phyloP scores from a whole-genome alignment of 345 rosid genomes.

The Salix udensis region DNA sequence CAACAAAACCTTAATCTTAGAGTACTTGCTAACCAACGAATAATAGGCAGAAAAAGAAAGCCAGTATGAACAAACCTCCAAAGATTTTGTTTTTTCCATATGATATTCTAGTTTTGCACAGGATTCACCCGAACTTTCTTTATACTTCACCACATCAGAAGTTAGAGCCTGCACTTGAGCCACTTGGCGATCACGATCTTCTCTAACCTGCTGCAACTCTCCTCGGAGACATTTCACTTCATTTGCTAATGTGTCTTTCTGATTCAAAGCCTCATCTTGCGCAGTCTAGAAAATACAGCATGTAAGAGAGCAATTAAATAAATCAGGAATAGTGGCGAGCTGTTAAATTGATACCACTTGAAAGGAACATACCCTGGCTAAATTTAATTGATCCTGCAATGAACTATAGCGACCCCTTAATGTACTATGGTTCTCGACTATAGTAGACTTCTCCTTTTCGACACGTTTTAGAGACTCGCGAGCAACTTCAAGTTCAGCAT shows the following conservation, averaged over 20 bases:
- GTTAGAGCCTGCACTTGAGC: conserved; percentile 52
- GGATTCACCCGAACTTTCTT: conserved; percentile 76
- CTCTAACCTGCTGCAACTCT: conserved; percentile 80
- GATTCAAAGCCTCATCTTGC: conserved; percentile 66
- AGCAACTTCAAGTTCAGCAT: conserved; percentile 51
- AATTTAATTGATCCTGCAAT: conserved; percentile 70
- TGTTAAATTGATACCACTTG: not conserved
- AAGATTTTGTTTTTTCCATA: conserved; percentile 51
- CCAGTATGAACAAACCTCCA: conserved; percentile 58
- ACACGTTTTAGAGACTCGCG: conserved; percentile 59
- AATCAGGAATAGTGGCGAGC: not conserved
- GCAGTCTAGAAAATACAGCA: conserved; percentile 39
- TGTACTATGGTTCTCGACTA: conserved; percentile 75
- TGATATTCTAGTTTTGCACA: conserved; percentile 56
- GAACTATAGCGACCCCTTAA: conserved; percentile 79
- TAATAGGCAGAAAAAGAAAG: not conserved
- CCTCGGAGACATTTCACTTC: conserved; percentile 70
- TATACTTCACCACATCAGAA: conserved; percentile 49
- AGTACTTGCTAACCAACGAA: not conserved
- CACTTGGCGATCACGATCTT: conserved; percentile 77
- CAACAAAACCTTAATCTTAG: conserved; percentile 10
- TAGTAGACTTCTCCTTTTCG: conserved; percentile 72
- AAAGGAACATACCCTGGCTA: conserved; percentile 53
- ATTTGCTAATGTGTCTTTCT: conserved; percentile 52
- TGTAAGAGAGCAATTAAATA: not conserved